Conservation (phyloP, 2,329 filamentous ascomycete genomes). For the Paracorniculantispora psalliotae region DNA sequence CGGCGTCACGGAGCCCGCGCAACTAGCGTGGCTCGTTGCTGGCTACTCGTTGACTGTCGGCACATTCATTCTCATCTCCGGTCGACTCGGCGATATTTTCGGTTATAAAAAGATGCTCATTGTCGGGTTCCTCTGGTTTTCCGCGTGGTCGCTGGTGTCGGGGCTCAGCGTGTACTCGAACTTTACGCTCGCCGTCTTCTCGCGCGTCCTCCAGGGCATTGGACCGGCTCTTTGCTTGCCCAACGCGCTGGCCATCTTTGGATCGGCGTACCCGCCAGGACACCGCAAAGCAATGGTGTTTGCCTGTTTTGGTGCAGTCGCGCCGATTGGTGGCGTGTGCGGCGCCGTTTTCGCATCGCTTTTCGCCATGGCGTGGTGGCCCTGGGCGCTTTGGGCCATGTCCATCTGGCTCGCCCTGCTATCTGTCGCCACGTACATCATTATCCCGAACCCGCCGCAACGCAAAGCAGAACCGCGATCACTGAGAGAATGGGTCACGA, state of each 20-base stretch:
- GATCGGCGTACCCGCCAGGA: constrained; percentile 51
- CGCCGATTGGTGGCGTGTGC: constrained; percentile 41
- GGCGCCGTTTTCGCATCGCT: constrained; percentile 37
- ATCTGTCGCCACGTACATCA: constrained; percentile 25
- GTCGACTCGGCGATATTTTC: constrained; percentile 52
- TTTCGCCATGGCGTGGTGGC: constrained; percentile 41
- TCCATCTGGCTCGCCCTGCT: constrained; percentile 31
- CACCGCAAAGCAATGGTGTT: constrained; percentile 57
- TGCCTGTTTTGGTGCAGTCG: constrained; percentile 41
- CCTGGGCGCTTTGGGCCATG: constrained; percentile 43
- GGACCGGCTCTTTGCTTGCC: constrained; percentile 60
- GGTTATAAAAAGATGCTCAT: constrained; percentile 53
- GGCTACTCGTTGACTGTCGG: constrained; percentile 52
- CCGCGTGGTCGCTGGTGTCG: constrained; percentile 45
- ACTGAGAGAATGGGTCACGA: constrained; percentile 18
- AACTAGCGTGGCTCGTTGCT: constrained; percentile 53
- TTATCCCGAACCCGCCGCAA: constrained; percentile 29
- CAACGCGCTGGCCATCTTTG: constrained; percentile 59
- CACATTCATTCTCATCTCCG: constrained; percentile 53
- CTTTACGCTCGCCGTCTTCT: constrained; percentile 42
- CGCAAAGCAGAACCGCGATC: constrained; percentile 15
- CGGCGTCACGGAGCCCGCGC: constrained; percentile 34
- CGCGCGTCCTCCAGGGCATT: constrained; percentile 53
- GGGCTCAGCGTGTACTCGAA: constrained; percentile 37
- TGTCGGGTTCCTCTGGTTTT: constrained; percentile 50